Evolutionary conservation across 75 land plant species (phyloP).

Genomic region (Gnetum montanum): DNA sequence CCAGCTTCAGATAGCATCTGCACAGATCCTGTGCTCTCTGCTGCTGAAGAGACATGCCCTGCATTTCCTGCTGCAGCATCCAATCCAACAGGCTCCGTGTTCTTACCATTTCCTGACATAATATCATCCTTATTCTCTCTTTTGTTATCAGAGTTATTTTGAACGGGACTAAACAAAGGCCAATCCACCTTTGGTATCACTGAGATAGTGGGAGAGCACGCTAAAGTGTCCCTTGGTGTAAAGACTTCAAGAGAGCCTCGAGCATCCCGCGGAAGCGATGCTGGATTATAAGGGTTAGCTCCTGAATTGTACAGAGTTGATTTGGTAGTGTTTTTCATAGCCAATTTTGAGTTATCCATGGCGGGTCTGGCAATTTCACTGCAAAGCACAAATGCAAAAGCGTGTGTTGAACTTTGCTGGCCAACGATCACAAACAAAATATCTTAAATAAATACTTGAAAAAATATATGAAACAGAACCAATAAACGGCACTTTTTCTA

Average conservation of each 20-base stretch:
- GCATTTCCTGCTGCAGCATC: not conserved
- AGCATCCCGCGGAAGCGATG: conserved; percentile 41
- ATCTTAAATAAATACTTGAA: too few species aligned
- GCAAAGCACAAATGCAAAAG: too few species aligned
- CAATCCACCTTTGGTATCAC: not conserved
- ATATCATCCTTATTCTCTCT: not conserved
- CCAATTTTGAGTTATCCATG: conserved; percentile 2
- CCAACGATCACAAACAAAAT: too few species aligned
- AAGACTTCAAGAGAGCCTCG: conserved; percentile 83
- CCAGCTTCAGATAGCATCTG: conserved; percentile 19
- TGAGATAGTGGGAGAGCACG: conserved; percentile 6
- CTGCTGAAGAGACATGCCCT: not conserved
- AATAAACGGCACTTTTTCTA: too few species aligned
- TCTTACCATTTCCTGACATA: conserved; percentile 1
- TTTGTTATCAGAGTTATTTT: not conserved
- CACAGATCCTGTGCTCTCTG: not conserved
- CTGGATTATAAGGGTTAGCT: conserved; percentile 8
- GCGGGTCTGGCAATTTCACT: not conserved
- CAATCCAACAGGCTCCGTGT: conserved; percentile 6
- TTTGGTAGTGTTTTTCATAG: not conserved
- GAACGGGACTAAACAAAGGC: not conserved
- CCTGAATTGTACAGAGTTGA: conserved; percentile 3
- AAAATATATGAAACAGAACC: too few species aligned
- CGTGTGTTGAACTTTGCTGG: too few species aligned
- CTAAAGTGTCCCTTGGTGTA: conserved; percentile 27